Conservation (phyloP, 164 flowering plant genomes). For the Kingdonia uniflora region DNA sequence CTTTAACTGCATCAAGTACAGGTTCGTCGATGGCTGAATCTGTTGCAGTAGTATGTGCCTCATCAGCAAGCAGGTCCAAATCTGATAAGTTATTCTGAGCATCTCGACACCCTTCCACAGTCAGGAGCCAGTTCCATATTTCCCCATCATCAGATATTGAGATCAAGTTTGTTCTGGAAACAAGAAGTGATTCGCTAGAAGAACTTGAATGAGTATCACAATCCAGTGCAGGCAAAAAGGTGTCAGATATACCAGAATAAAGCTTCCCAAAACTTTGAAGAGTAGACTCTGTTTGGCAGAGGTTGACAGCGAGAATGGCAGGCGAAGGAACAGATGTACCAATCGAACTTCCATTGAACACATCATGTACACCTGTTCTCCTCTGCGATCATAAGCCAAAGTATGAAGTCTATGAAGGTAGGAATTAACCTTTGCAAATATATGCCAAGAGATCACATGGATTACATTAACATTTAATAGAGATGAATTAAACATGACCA, state of each 20-base stretch:
- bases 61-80: conserved; percentile 14
- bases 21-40: conserved; percentile 19
- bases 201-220: conserved; percentile 45
- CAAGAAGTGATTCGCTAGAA: conserved; percentile 36
- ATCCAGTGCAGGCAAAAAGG: conserved; percentile 26
- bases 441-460: no score
- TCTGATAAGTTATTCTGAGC: conserved; percentile 22
- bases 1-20: conserved; percentile 18
- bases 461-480: no score
- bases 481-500: no score
- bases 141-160: conserved; percentile 98
- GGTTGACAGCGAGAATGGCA: conserved; percentile 51
- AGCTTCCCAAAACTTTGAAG: conserved; percentile 53
- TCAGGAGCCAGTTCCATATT: conserved; percentile 90
- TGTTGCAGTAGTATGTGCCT: conserved; percentile 6
- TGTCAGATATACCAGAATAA: conserved; percentile 35
- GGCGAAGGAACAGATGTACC: conserved; percentile 90
- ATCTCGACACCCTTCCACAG: conserved; percentile 54
- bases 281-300: conserved; percentile 65
- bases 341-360: conserved; percentile 75
- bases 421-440: no score
- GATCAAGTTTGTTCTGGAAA: conserved; percentile 54
- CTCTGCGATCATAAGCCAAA: conserved; percentile 46
- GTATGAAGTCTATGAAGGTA: no score
- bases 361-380: conserved; percentile 82